Base-by-base conservation (phyloP, 2,329 filamentous ascomycete species). In the Claviceps capensis region DNA sequence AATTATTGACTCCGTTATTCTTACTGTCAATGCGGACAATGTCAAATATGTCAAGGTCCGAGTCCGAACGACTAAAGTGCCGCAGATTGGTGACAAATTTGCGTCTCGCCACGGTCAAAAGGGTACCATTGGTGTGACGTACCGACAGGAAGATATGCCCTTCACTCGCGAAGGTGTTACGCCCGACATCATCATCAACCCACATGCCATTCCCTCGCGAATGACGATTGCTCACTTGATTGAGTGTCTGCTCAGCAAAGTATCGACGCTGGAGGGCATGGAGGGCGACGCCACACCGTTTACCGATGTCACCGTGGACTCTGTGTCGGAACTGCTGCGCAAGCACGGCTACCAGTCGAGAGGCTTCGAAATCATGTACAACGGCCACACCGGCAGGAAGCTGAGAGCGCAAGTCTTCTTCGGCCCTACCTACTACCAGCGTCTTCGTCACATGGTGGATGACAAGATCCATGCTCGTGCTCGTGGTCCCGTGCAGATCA, bases 211-310 rank as follows among this genome's bases (percentile, higher is more conserved):
- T 79, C 93, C 93, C 0, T 98, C 93, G 52, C 93, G 93, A 81
- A 98, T 98, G 93, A 98, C 94, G 2, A 98, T 98, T 82, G 93
- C 93, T 62, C 93, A 98, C 77, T 90, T 98, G 80, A 95, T 98
- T 67, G 93, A 98, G 75, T 98, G 93, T 78, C 79, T 97, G 60
- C 79, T 98, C 52, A 95, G 88, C 67, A 98, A 98, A 68, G 93
- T 98, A 38, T 88, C 89, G 1, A 87, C 93, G 2, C 77, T 98
- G 22, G 87, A 90, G 69, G 94, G 93, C 44, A 87, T 89, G 69
- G 93, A 98, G 72, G 94, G 93, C 61, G 94, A 98, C 63, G 93
- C 93, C 1, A 98, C 93, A 0, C 93, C 94, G 0, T 98, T 98
- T 67, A 97, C 93, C 9, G 91, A 96, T 60, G 89, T 98, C 56